These are phyloP conservation scores for Leptographium galeiforme DNA, from an alignment of 2,329 filamentous ascomycete species.

Conservation along the genomic window DNA sequence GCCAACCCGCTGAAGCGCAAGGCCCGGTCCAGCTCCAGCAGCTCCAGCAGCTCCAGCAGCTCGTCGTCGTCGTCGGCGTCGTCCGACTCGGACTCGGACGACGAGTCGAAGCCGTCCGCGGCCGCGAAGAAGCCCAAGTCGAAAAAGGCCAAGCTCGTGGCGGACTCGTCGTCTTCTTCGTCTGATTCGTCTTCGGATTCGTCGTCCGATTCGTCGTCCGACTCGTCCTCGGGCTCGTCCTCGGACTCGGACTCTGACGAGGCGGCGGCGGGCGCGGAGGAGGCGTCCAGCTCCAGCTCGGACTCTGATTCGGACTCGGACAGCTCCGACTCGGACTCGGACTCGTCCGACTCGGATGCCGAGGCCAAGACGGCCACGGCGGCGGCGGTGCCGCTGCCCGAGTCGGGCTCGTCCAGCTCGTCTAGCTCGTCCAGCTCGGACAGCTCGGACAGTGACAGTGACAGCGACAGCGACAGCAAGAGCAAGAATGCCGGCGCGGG, in stretches of 20 bases:
- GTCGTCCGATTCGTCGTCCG: not conserved
- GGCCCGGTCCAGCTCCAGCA: conserved; percentile 26
- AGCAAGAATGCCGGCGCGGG: not conserved
- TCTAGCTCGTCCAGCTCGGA: conserved; percentile 15
- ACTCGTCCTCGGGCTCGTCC: conserved; percentile 12
- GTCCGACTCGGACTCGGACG: not conserved
- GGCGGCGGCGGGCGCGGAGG: conserved; percentile 9
- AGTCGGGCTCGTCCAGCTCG: conserved; percentile 14
- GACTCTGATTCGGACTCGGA: not conserved
- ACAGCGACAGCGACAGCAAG: conserved; percentile 14
- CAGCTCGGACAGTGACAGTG: conserved; percentile 11
- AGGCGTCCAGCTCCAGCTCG: conserved; percentile 1
- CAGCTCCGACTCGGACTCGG: conserved; percentile 7
- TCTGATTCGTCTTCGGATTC: conserved; percentile 16
- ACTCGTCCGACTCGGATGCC: conserved; percentile 11
- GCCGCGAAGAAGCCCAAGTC: conserved; percentile 13
- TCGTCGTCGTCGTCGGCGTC: not conserved
- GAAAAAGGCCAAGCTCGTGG: conserved; percentile 11
- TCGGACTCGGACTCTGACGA: conserved; percentile 16
- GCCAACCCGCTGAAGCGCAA: conserved; percentile 40
- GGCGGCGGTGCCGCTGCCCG: conserved; percentile 17
- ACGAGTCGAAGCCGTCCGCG: conserved; percentile 1
- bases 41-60: conserved; percentile 12
- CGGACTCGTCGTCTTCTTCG: conserved; percentile 11
- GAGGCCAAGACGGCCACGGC: conserved; percentile 16